Percentiles rank a stretch among this genome's conserved stretches.
phyloP scores from a whole-genome alignment of 352 stramenopile species.

The Phytophthora idaei region DNA sequence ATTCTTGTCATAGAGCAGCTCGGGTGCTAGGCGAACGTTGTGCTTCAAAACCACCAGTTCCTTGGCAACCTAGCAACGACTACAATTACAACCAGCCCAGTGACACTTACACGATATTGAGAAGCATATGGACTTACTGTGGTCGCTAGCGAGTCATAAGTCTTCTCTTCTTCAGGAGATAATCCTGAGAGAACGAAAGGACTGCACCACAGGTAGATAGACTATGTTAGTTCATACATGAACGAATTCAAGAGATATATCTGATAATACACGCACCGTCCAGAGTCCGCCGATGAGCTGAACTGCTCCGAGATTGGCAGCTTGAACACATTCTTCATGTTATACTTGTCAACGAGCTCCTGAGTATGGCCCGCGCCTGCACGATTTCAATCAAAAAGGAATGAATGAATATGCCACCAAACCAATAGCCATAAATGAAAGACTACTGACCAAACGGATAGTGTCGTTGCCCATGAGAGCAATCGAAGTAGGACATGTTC shows the following conservation, averaged over 20 bases:
- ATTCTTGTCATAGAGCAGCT: constrained; percentile 81
- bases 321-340: constrained; percentile 87
- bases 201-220: constrained; percentile 36
- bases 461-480: constrained; percentile 82
- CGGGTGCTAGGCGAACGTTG: constrained; percentile 65
- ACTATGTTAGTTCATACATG: constrained; percentile 4
- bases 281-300: constrained; percentile 74
- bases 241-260: background rate
- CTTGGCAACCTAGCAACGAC: constrained; percentile 61
- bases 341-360: constrained; percentile 80
- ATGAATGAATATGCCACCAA: background rate
- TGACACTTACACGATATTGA: background rate
- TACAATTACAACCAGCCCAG: background rate
- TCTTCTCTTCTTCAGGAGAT: constrained; percentile 66
- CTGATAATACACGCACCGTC: constrained; percentile 50
- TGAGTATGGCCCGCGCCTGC: constrained; percentile 75
- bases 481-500: constrained; percentile 99
- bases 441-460: constrained; percentile 77
- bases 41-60: constrained; percentile 83
- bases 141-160: constrained; percentile 70
- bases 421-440: background rate
- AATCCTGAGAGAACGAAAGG: constrained; percentile 80
- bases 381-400: background rate
- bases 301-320: constrained; percentile 81
- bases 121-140: constrained; percentile 38